Evolutionary conservation across 23 red algal genomes (phyloP).

Genomic region (Chondrus crispus): DNA sequence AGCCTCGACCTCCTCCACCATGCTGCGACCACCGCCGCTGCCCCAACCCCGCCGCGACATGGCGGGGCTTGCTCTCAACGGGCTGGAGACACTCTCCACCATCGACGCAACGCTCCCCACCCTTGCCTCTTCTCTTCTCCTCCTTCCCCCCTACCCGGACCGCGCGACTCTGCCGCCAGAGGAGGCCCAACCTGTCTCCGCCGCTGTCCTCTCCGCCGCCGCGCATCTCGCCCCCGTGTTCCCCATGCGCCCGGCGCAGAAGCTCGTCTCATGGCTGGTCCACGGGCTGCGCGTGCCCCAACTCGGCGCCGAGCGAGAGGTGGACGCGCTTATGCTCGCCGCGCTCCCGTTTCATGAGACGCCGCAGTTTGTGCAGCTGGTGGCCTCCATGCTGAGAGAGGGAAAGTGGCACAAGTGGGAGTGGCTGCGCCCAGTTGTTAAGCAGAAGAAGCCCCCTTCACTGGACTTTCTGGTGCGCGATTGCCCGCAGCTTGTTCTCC

Average conservation of each 20-base stretch:
- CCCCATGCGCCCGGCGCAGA: constrained; percentile 13
- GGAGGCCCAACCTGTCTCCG: not conserved
- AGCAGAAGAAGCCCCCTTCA: constrained; percentile 7
- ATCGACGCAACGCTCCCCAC: not conserved
- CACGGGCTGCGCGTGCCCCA: not conserved
- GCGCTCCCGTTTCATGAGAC: constrained; percentile 26
- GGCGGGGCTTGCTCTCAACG: constrained; percentile 19
- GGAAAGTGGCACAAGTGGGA: not conserved
- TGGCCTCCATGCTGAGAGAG: not conserved
- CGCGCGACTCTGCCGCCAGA: constrained; percentile 24
- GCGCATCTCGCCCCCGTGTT: constrained; percentile 21
- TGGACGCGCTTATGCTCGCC: constrained; percentile 21
- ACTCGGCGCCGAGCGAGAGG: constrained; percentile 5
- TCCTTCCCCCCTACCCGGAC: constrained; percentile 4
- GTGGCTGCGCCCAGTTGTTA: not conserved
- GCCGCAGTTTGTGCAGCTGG: not conserved
- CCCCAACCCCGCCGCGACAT: not conserved
- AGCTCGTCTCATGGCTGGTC: constrained; percentile 16
- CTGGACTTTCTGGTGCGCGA: constrained; percentile 1
- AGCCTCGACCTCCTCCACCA: no score
- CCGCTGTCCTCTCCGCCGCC: not conserved
- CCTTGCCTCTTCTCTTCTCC: not conserved
- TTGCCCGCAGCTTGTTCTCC: not conserved
- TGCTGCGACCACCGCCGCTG: not conserved
- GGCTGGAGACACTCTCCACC: not conserved